Base-by-base conservation (phyloP, 345 rosid genomes). In the Eucalyptus caleyi region DNA sequence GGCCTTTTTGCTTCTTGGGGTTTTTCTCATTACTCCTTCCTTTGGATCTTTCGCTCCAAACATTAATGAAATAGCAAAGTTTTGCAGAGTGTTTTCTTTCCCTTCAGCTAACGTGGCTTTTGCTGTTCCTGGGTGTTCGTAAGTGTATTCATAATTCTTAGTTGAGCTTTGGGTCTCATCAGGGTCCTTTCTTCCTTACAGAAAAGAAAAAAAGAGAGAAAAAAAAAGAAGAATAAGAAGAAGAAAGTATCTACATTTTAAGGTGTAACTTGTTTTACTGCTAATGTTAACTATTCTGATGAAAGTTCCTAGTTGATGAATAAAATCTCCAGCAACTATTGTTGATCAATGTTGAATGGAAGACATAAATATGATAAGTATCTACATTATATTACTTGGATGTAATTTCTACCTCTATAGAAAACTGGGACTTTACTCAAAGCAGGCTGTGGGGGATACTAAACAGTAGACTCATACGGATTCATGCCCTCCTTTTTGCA, bases 101-200 rank as follows among this genome's bases (percentile, higher is more conserved):
- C 77, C 40, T 65, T 65, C 19, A 65, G 77, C 40, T n/a, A 65
- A 34, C 37, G 37, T n/a, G 5, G 40, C 77, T n/a, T n/a, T n/a
- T 65, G 77, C 77, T 65, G 77, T 65, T 65, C 77, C 13, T 14
- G 72, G 34, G 9, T 62, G 86, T 13, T 81, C 47, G 47, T 81
- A 81, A 50, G 44, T 81, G n/a, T 81, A 81, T 40, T 88, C 86
- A 72, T 59, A 62, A 47, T 80, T n/a, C 50, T 81, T 89, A 8
- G 42, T 77, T 62, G n/a, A n/a, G 50, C 40, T 3, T 88, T 94
- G 93, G 93, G 93, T 60, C 18, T 90, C 47, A n/a, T 27, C 40
- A 8, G 69, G 8, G 82, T 85, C 49, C 47, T 23, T 44, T 90
- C 27, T 82, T 3, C 47, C 45, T 81, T 40, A 81, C 47, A 42